Base-by-base conservation (phyloP, 441 rosid species). In the Euphorbia celastroides region DNA sequence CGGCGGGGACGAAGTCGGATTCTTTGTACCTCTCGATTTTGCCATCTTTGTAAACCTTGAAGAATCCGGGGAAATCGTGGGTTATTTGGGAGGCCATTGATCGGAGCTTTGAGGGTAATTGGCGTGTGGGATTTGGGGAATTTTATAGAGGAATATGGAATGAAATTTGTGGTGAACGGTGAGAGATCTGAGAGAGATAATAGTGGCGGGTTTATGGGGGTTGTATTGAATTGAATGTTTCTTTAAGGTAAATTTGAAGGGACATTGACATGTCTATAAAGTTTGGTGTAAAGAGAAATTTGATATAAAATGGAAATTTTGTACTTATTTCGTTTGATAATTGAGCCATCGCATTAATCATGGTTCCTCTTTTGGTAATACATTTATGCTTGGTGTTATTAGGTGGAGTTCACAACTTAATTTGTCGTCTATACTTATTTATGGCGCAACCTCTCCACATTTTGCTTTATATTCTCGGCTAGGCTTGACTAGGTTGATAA, bases 41-140 rank as follows among this genome's bases (percentile, higher is more conserved):
- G n/a, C 75, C 79, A 41, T 68, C 75, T 41, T 67, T 52, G 64
- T 63, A 32, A 7, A 71, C 69, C 51, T 66, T 68, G 72, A 75
- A 68, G 34, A 71, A 59, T 2, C 59, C 25, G 23, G 73, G 70
- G 42, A 67, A 71, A 68, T 75, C 75, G 30, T 61, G 64, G 34
- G 71, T 66, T 13, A 70, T 28, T 25, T 65, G 34, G 27, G 23
- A 0, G 23, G 60, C 12, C 19, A 12, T 26, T 23, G 51, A 16
- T 16, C 0, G 27, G 27, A 5, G 28, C 32, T 3, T 0, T 4
- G 48, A 60, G 6, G 19, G 5, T 2, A 0, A 10, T 16, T n/a
- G 28, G 8, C 0, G 5, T 4, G 13, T 60, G 46, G 10, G 11
- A 17, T 28, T n/a, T 13, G 28, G 41, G 20, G 20, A n/a, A 51